Conservation (phyloP, 1,139 yeast species). For the Meyerozyma athensensis region DNA sequence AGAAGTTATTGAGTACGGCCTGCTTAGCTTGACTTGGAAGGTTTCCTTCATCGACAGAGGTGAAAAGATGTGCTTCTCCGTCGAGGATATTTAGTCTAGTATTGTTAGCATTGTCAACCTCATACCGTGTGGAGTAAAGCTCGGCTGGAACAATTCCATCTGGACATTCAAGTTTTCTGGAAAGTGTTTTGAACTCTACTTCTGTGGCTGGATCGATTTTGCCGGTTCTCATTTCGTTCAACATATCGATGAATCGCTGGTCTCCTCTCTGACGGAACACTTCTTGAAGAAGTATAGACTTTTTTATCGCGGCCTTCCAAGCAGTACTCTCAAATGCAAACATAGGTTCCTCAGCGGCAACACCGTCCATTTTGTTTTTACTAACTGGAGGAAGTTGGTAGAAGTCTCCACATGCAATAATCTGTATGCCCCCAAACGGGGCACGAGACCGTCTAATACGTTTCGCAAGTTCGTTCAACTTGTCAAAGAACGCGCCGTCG, state of each 20-base stretch:
- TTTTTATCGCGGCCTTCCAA: slow-evolving; percentile 65
- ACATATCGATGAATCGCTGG: slow-evolving; percentile 69
- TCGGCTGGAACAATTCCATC: slow-evolving; percentile 85
- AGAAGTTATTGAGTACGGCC: slow-evolving; percentile 52
- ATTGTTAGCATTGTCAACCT: slow-evolving; percentile 77
- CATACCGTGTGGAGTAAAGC: slow-evolving; percentile 74
- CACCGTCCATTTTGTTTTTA: slow-evolving; percentile 23
- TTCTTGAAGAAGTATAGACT: slow-evolving; percentile 65
- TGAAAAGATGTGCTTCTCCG: slow-evolving; percentile 44
- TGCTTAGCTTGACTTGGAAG: slow-evolving; percentile 42
- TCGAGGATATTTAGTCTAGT: slow-evolving; percentile 47
- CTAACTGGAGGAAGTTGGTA: slow-evolving; percentile 86
- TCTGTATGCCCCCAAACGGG: slow-evolving; percentile 90
- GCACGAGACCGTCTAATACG: slow-evolving; percentile 39
- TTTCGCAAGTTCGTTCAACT: slow-evolving; percentile 62
- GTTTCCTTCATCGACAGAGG: slow-evolving; percentile 61
- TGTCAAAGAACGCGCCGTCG: slow-evolving; percentile 69
- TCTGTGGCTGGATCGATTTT: slow-evolving; percentile 51
- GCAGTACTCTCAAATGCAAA: slow-evolving; percentile 77
- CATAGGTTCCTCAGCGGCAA: slow-evolving; percentile 20
- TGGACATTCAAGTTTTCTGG: slow-evolving; percentile 51
- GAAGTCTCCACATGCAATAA: slow-evolving; percentile 84
- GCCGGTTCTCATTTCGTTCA: slow-evolving; percentile 84
- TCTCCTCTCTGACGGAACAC: slow-evolving; percentile 94
- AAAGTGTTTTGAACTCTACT: slow-evolving; percentile 48